Evolutionary conservation across 2,329 filamentous ascomycete genomes (phyloP).

Genomic region (Penicillium sclerotiorum): DNA sequence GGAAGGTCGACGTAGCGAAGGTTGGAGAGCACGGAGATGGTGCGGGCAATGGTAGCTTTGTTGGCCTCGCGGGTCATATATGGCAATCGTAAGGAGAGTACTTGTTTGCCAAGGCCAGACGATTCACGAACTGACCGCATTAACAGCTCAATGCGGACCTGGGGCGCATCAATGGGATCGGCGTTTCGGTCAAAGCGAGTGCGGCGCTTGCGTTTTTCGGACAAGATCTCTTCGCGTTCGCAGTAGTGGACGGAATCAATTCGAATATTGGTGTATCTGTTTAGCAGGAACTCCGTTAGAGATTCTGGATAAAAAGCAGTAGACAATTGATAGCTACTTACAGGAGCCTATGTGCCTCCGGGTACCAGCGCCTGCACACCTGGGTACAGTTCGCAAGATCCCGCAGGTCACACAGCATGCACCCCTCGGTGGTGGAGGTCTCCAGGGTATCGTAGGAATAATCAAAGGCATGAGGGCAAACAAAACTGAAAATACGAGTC

Average conservation of each 20-base stretch:
- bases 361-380: constrained; percentile 73
- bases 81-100: constrained; percentile 81
- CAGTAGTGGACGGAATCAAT: constrained; percentile 97
- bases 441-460: constrained; percentile 80
- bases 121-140: constrained; percentile 81
- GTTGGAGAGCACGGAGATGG: constrained; percentile 81
- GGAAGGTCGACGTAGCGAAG: constrained; percentile 89
- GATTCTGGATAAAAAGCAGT: constrained; percentile 1
- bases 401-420: constrained; percentile 91
- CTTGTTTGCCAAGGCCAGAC: constrained; percentile 67
- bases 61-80: constrained; percentile 93
- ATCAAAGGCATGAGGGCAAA: constrained; percentile 82
- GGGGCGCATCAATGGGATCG: constrained; percentile 77
- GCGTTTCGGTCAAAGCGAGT: constrained; percentile 75
- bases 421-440: constrained; percentile 75
- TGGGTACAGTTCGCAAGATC: constrained; percentile 79
- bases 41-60: constrained; percentile 80
- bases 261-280: constrained; percentile 82
- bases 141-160: constrained; percentile 74
- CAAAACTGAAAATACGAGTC: constrained; percentile 73
- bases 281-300: background rate
- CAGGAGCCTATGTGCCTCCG: constrained; percentile 60
- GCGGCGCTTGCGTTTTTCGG: constrained; percentile 74
- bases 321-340: constrained; percentile 51
- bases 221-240: constrained; percentile 77